phyloP scores from a whole-genome alignment of 805 yeast species.

The Scheffersomyces lignosus region DNA sequence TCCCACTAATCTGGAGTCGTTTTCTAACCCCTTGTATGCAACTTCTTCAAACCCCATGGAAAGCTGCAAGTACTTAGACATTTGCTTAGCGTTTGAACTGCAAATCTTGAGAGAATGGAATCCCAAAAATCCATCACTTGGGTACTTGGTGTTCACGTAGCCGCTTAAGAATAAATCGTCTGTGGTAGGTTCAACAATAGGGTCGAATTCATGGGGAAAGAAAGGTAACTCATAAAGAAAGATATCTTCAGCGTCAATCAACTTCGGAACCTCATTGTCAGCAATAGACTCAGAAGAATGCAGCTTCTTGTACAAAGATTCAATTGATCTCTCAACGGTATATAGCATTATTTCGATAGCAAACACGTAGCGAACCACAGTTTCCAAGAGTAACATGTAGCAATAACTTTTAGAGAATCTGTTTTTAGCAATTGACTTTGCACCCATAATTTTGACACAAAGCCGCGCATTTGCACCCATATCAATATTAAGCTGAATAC shows the following conservation, averaged over 20 bases:
- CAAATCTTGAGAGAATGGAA: constrained; percentile 71
- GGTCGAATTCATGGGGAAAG: constrained; percentile 17
- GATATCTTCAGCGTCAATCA: background rate
- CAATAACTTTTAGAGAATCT: too few relatives aligned
- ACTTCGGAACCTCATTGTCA: background rate
- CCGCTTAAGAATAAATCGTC: constrained; percentile 22
- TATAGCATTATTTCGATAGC: background rate
- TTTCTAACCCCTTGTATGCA: constrained; percentile 69
- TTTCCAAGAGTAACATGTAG: too few relatives aligned
- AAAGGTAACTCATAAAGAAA: constrained; percentile 16
- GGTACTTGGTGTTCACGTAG: constrained; percentile 12
- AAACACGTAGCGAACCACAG: background rate
- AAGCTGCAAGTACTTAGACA: constrained; percentile 54
- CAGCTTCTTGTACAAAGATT: background rate
- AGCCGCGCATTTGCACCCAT: too few relatives aligned
- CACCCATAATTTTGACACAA: too few relatives aligned
- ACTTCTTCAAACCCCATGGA: constrained; percentile 63
- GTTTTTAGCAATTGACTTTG: too few relatives aligned
- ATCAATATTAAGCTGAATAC: too few relatives aligned
- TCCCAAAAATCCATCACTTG: constrained; percentile 38
- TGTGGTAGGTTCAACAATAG: constrained; percentile 10
- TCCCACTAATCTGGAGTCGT: constrained; percentile 54
- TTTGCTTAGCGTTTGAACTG: constrained; percentile 69
- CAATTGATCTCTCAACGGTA: background rate
- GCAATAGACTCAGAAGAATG: background rate